These are phyloP conservation scores for Flueggea neowawraea DNA, from an alignment of 441 rosid genomes.

Conservation along the genomic window DNA sequence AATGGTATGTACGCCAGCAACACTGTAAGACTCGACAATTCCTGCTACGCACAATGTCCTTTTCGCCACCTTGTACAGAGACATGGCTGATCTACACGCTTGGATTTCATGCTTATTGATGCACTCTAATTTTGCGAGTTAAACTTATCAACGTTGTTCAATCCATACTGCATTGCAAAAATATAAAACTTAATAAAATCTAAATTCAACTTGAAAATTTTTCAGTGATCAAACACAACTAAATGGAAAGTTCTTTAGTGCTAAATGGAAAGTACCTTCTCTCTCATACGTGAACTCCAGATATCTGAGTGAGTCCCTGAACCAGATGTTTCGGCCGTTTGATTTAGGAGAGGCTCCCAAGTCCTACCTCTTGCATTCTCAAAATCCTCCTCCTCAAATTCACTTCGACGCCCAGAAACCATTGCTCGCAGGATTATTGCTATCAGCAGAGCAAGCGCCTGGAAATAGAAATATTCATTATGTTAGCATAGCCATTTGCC, in stretches of 20 bases:
- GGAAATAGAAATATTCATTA: constrained; percentile 7
- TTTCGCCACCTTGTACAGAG: neutral
- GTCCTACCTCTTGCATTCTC: constrained; percentile 56
- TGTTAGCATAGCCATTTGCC: too few species aligned
- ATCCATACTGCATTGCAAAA: constrained; percentile 37
- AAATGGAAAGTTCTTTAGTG: neutral
- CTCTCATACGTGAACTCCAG: constrained; percentile 75
- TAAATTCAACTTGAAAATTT: neutral
- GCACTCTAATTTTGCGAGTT: constrained; percentile 22
- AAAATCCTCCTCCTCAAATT: constrained; percentile 62
- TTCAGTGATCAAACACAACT: neutral
- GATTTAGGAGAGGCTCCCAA: constrained; percentile 70
- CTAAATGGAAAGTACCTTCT: constrained; percentile 45
- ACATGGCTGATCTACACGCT: constrained; percentile 12
- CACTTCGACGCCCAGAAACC: constrained; percentile 45
- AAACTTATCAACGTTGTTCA: constrained; percentile 28
- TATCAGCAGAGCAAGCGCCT: constrained; percentile 73
- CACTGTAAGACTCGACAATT: neutral
- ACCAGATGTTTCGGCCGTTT: constrained; percentile 51
- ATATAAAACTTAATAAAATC: neutral
- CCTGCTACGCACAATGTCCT: neutral
- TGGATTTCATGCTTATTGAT: constrained; percentile 28
- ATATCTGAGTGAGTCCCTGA: constrained; percentile 47
- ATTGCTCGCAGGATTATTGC: constrained; percentile 72
- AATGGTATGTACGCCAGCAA: constrained; percentile 9